These are phyloP conservation scores for Penicillium concentricum DNA, from an alignment of 2,329 filamentous ascomycete species.

Conservation along the genomic window DNA sequence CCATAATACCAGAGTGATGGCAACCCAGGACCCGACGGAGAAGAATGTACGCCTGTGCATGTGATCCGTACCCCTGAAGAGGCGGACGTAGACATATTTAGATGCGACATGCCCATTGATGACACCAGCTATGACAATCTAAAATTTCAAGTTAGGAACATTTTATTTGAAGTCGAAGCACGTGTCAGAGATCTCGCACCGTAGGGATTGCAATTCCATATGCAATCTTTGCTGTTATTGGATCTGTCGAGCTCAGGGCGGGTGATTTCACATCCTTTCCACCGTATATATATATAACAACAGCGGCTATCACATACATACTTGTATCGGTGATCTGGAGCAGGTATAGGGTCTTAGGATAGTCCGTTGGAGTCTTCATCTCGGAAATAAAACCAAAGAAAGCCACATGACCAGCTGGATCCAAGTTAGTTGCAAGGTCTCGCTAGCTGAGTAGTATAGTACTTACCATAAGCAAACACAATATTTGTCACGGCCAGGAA, in stretches of 20 bases:
- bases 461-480: slow-evolving; percentile 62
- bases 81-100: slow-evolving; percentile 64
- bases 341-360: slow-evolving; percentile 59
- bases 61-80: slow-evolving; percentile 59
- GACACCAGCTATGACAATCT: slow-evolving; percentile 66
- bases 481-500: slow-evolving; percentile 65
- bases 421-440: slow-evolving; percentile 16
- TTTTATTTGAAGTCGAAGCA: too few relatives aligned
- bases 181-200: slow-evolving; percentile 12
- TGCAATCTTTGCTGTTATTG: slow-evolving; percentile 58
- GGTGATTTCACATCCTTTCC: slow-evolving; percentile 62
- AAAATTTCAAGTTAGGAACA: background rate
- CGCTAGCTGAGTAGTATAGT: background rate
- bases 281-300: slow-evolving; percentile 65
- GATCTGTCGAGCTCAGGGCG: slow-evolving; percentile 61
- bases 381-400: slow-evolving; percentile 67
- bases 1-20: slow-evolving; percentile 56
- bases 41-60: slow-evolving; percentile 48
- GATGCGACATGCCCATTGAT: slow-evolving; percentile 65
- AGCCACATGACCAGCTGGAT: slow-evolving; percentile 57
- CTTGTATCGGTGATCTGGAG: slow-evolving; percentile 58
- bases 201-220: slow-evolving; percentile 68
- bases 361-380: slow-evolving; percentile 59
- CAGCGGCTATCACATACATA: slow-evolving; percentile 64
- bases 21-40: slow-evolving; percentile 57